Percentiles rank a stretch among this genome's conserved stretches.
Evolutionary conservation across 148 eudicot species (phyloP).

Genomic region (Chenopodium suecicum): DNA sequence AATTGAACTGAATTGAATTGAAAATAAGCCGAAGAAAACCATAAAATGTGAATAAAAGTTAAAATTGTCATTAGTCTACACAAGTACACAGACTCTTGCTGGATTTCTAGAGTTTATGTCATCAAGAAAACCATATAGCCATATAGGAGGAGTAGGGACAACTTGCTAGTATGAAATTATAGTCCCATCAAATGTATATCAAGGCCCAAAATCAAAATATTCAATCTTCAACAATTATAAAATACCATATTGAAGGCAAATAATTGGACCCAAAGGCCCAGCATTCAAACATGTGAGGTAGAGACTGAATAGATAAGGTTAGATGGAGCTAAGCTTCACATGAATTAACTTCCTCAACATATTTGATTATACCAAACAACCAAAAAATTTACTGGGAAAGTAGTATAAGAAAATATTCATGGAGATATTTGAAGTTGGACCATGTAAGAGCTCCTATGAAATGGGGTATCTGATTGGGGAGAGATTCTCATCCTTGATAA

Average conservation of each 20-base stretch:
- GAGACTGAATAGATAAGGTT: slow-evolving; percentile 22
- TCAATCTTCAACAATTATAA: too few relatives aligned
- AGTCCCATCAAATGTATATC: background rate
- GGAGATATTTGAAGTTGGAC: slow-evolving; percentile 68
- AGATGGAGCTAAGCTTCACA: background rate
- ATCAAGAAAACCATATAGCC: too few relatives aligned
- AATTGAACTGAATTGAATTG: too few relatives aligned
- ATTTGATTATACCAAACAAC: background rate
- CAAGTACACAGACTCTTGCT: too few relatives aligned
- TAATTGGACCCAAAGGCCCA: too few relatives aligned
- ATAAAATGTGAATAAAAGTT: too few relatives aligned
- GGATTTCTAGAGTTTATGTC: too few relatives aligned
- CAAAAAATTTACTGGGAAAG: background rate
- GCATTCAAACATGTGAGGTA: slow-evolving; percentile 3
- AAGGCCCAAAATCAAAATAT: background rate
- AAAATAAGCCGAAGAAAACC: too few relatives aligned
- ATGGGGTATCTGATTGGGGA: slow-evolving; percentile 75
- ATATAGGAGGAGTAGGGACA: too few relatives aligned
- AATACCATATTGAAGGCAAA: too few relatives aligned
- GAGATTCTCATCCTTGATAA: slow-evolving; percentile 58
- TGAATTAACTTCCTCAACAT: background rate
- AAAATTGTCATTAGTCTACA: background rate
- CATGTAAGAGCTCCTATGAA: slow-evolving; percentile 52
- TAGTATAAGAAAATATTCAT: slow-evolving; percentile 2
- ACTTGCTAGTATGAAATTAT: too few relatives aligned